Percentiles rank a stretch among this genome's conserved stretches.
Evolutionary conservation across 441 rosid genomes (phyloP).

Genomic region (Mallotus japonicus): DNA sequence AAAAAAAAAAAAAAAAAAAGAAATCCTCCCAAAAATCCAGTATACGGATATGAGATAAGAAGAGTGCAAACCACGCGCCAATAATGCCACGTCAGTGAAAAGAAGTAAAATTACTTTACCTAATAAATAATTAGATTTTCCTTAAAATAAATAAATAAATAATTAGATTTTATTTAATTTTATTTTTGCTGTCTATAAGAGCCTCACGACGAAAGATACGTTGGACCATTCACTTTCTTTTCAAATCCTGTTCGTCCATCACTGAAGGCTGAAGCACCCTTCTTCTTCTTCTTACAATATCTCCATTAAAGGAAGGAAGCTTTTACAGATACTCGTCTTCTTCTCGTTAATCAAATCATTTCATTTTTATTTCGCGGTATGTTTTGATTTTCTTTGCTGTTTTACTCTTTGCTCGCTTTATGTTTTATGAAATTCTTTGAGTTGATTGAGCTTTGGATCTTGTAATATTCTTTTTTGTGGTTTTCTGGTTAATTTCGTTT

Average conservation of each 20-base stretch:
- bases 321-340: too few relatives aligned
- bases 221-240: neutral
- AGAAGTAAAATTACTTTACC: neutral
- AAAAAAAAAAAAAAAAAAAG: too few relatives aligned
- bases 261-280: too few relatives aligned
- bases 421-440: neutral
- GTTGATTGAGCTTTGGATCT: neutral
- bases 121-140: too few relatives aligned
- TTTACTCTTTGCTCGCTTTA: too few relatives aligned
- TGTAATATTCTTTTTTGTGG: neutral
- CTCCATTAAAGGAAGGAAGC: constrained; percentile 8
- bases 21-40: too few relatives aligned
- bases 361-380: too few relatives aligned
- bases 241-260: neutral
- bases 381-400: neutral
- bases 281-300: neutral
- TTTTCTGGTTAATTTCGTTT: too few relatives aligned
- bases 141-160: too few relatives aligned
- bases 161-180: too few relatives aligned
- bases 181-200: neutral
- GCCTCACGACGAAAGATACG: constrained; percentile 5
- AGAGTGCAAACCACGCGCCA: neutral
- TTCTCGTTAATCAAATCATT: too few relatives aligned
- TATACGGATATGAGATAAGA: neutral
- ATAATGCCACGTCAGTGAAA: neutral